Base-by-base conservation (phyloP, 768 basidiomycete genomes). In the Lactifluus subvellereus region DNA sequence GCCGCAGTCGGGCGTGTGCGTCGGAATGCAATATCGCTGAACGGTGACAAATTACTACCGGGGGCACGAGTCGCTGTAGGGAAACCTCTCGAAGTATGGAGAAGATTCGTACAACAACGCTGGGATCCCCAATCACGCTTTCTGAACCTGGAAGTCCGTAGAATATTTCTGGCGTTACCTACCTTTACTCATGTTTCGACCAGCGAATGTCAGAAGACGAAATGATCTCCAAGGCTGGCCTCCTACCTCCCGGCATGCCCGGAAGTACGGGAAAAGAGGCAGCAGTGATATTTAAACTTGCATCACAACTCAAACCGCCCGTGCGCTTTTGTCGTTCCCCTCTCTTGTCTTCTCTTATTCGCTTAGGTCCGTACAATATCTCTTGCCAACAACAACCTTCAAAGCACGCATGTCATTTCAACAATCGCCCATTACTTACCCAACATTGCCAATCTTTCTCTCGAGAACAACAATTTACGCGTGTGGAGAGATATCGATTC, bases 251-350 rank as follows among this genome's bases (percentile, higher is more conserved):
- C 3, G 91, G 91, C 7, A 76, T 77, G 30, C 79, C 81, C 35
- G 84, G 86, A 10, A 84, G 88, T 37, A 78, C 82, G 30, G 71
- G 74, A 22, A 83, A 79, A 63, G 88, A 91, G 69, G 85, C 88
- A 0, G 83, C 87, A 6, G 93, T 95, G 10, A 85, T 98, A 50
- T 94, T 94, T 79, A 94, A 94, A 73, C 78, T 95, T 11, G 91
- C 94, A 1, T 80, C 83, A 20, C 81, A 87, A 67, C 82, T 94
- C 57, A 84, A 83, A 66, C 93, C 94, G 42, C 80, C 84, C 60
- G 91, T 91, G 69, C 59, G 78, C 69, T 7, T 27, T 35, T 47
- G 59, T 66, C 37, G 53, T 48, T 45, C 47, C 38, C 52, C 50
- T 22, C 62, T 3, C 11, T 11, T 45, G 8, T 45, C 2, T 37